Conservation (phyloP, 2,329 filamentous ascomycete genomes). For the Aspergillus floridensis region DNA sequence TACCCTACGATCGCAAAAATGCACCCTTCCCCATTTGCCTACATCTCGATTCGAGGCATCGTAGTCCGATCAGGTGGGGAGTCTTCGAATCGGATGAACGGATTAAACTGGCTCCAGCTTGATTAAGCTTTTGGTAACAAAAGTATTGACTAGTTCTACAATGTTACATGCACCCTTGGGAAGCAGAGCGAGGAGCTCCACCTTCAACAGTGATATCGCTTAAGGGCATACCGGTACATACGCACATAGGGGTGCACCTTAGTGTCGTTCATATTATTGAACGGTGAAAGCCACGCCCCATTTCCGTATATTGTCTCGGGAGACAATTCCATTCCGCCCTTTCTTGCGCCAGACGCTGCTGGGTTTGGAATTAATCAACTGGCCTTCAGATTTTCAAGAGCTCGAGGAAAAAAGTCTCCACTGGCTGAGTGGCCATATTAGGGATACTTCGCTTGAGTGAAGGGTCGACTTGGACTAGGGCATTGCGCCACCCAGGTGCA, state of each 20-base stretch:
- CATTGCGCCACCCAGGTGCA: not conserved
- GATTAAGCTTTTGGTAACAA: not conserved
- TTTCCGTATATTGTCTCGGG: not conserved
- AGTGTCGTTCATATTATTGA: not conserved
- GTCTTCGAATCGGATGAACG: not conserved
- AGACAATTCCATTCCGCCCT: not conserved
- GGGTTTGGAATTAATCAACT: not conserved
- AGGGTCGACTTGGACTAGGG: not conserved
- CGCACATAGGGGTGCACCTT: not conserved
- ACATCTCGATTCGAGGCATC: not conserved
- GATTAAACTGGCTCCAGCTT: not conserved
- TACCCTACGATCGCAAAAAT: not conserved
- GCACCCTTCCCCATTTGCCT: not conserved
- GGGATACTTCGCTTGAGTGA: not conserved
- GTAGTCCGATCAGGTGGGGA: not conserved
- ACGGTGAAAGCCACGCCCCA: not conserved
- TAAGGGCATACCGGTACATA: not conserved
- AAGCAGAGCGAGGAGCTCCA: not conserved
- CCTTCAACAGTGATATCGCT: not conserved
- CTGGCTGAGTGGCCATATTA: not conserved
- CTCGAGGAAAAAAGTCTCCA: not conserved
- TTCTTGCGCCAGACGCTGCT: not conserved
- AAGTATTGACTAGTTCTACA: not conserved
- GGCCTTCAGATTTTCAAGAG: not conserved
- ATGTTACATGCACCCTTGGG: not conserved